Evolutionary conservation across 352 stramenopile species (phyloP).

Genomic region (Phytophthora parvispora): DNA sequence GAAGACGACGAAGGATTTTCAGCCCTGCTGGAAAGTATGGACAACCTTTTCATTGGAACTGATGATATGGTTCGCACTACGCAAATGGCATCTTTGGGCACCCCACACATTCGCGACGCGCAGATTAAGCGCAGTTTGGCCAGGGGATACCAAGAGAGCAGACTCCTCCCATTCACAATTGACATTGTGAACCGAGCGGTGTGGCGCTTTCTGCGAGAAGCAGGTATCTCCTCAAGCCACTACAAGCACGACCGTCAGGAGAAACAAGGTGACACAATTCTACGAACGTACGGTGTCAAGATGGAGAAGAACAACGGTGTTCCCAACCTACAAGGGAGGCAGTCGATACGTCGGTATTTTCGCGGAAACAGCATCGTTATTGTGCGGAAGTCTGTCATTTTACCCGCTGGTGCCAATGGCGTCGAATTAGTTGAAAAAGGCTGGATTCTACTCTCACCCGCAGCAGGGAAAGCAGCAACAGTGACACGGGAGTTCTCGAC

Average conservation of each 20-base stretch:
- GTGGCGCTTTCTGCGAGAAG: neutral
- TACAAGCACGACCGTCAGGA: neutral
- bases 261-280: neutral
- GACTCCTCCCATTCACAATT: neutral
- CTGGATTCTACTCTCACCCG: slow-evolving; percentile 35
- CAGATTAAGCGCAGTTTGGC: neutral
- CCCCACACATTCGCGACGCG: neutral
- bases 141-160: neutral
- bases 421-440: slow-evolving; percentile 48
- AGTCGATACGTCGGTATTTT: neutral
- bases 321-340: neutral
- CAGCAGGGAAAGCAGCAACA: neutral
- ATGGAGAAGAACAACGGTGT: neutral
- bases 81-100: neutral
- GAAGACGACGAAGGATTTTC: neutral
- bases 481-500: slow-evolving; percentile 30
- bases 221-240: neutral
- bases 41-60: neutral
- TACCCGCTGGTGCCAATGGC: slow-evolving; percentile 5
- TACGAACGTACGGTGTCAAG: neutral
- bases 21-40: neutral
- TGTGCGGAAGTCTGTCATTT: neutral
- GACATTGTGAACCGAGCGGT: neutral
- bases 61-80: neutral
- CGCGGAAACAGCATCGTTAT: neutral